Evolutionary conservation across 352 stramenopile genomes (phyloP), one percentile per base, ranked within the genome.

Genomic region (Phytophthora pistaciae): DNA sequence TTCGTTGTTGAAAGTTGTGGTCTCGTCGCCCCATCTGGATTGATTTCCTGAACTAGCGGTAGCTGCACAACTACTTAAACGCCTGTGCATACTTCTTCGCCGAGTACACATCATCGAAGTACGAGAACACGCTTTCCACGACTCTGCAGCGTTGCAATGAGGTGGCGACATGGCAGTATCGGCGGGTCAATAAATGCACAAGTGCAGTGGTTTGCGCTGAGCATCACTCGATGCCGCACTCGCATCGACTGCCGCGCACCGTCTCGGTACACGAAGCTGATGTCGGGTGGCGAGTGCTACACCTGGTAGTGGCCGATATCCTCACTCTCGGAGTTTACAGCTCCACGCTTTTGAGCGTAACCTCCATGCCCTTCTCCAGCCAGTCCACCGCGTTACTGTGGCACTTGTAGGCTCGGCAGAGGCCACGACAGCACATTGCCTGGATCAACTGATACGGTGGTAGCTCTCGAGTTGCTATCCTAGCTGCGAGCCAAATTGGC

Each of bases 401-500:
- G 10, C 59, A n/a, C 2, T 14, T 18, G 21, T 58, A 66, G 6
- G 10, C 7, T 5, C 21, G 3, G 36, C 61, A 38, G 10, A 68
- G 27, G 5, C 62, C 50, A 0, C 53, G 11, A 8, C 36, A 21
- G 42, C 53, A 62, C 53, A 68, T 62, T 3, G 42, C 60, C 16
- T 56, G 50, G 13, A 68, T 44, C 25, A 68, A 68, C 10, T 44
- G n/a, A 23, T 27, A 44, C n/a, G 61, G 61, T 4, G 18, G 42
- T 7, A 62, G 29, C 7, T 55, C n/a, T 14, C 42, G 25, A 1
- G 57, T 36, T 3, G 38, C 52, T 27, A 49, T 42, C 2, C 61
- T 21, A 68, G 31, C 8, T 62, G 20, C 11, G 52, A 49, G 16
- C 40, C 53, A 56, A 29, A 29, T 29, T 5, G 3, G 25, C 25